These are phyloP conservation scores for Cryphonectria parasitica DNA, from an alignment of 2,329 filamentous ascomycete genomes.

Conservation along the genomic window DNA sequence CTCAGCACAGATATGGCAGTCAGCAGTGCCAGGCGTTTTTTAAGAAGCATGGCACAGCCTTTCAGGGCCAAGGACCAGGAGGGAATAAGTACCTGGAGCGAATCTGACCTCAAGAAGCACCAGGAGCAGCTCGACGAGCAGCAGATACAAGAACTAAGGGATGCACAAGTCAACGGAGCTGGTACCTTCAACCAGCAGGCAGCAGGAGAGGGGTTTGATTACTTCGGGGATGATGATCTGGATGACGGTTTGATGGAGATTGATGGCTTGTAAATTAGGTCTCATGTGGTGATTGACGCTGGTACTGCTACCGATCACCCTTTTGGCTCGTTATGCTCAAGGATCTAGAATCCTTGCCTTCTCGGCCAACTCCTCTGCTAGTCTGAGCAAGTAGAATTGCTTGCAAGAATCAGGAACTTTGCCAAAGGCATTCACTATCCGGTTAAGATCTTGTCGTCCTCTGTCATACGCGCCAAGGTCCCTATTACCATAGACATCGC, in stretches of 20 bases:
- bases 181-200: constrained; percentile 20
- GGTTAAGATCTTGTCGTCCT: constrained; percentile 71
- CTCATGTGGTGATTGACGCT: neutral
- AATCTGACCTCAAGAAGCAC: constrained; percentile 76
- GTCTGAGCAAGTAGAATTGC: constrained; percentile 74
- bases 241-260: constrained; percentile 60
- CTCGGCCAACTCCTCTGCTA: constrained; percentile 67
- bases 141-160: constrained; percentile 65
- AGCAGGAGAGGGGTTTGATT: constrained; percentile 44
- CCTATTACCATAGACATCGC: constrained; percentile 86
- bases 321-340: neutral
- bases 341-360: constrained; percentile 11
- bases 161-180: constrained; percentile 31
- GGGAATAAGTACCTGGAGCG: constrained; percentile 90
- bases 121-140: constrained; percentile 76
- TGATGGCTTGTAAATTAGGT: constrained; percentile 17
- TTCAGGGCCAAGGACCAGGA: constrained; percentile 84
- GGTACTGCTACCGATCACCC: neutral
- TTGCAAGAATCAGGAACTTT: constrained; percentile 67
- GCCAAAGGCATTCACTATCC: constrained; percentile 67
- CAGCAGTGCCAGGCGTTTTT: constrained; percentile 83
- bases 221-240: constrained; percentile 56
- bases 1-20: constrained; percentile 96
- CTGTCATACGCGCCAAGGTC: constrained; percentile 86
- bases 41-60: constrained; percentile 89